phyloP scores from a whole-genome alignment of 1,284 basidiomycete genomes.

The Neonothopanus nambi region DNA sequence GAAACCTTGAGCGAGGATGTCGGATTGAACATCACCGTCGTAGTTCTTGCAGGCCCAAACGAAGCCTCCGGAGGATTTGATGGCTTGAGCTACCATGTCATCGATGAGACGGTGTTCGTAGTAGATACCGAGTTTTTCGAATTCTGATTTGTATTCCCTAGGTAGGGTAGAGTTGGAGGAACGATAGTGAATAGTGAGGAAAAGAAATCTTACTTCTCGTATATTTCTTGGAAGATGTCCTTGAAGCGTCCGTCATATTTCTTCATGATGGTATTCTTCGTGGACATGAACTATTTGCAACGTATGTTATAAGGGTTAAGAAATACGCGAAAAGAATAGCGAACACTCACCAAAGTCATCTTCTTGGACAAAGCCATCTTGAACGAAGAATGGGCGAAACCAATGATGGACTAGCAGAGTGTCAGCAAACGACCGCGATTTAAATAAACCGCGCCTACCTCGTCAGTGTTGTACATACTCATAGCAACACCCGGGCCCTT shows the following conservation, averaged over 20 bases:
- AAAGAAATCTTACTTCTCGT: constrained; percentile 59
- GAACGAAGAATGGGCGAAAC: constrained; percentile 97
- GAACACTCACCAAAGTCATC: constrained; percentile 69
- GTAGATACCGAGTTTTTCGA: constrained; percentile 85
- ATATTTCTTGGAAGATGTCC: constrained; percentile 97
- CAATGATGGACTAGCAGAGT: constrained; percentile 81
- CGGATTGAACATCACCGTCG: constrained; percentile 92
- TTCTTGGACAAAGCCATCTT: constrained; percentile 98
- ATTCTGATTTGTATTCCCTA: constrained; percentile 82
- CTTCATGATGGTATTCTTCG: constrained; percentile 96
- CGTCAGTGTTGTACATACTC: constrained; percentile 96
- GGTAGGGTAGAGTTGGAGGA: no score
- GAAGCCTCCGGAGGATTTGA: constrained; percentile 97
- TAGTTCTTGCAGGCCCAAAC: constrained; percentile 99
- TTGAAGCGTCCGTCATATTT: constrained; percentile 98
- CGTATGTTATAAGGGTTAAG: neutral
- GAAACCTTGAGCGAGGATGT: constrained; percentile 94
- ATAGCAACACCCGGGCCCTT: constrained; percentile 86
- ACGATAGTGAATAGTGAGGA: neutral
- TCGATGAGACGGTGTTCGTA: constrained; percentile 95
- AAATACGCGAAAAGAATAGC: constrained; percentile 23
- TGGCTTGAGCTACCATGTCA: constrained; percentile 96
- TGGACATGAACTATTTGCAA: constrained; percentile 80
- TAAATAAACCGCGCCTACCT: constrained; percentile 41
- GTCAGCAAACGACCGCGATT: neutral